Evolutionary conservation across 2,329 filamentous ascomycete genomes (phyloP).

Genomic region (Leptodontidium sp.): DNA sequence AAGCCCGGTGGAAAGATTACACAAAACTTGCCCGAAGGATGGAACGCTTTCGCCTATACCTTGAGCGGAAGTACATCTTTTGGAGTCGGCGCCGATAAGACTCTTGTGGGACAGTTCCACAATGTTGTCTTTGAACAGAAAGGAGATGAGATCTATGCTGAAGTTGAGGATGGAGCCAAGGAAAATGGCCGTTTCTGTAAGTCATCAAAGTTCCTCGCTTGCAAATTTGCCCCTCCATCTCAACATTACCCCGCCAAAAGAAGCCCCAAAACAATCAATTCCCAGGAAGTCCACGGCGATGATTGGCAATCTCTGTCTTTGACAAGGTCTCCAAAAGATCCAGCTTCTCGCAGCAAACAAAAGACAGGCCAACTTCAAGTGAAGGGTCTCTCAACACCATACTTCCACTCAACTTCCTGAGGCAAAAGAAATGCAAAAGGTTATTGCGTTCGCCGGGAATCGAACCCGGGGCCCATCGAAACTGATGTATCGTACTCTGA

Average conservation of each 20-base stretch:
- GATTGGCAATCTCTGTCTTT: too few relatives aligned
- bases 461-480: slow-evolving; percentile 46
- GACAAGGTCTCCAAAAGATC: too few relatives aligned
- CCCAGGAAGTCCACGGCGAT: too few relatives aligned
- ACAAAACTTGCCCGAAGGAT: slow-evolving; percentile 79
- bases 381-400: background rate
- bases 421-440: slow-evolving; percentile 20
- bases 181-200: slow-evolving; percentile 55
- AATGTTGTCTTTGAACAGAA: slow-evolving; percentile 87
- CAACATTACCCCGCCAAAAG: background rate
- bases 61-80: slow-evolving; percentile 77
- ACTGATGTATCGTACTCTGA: slow-evolving; percentile 19
- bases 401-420: slow-evolving; percentile 18
- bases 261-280: background rate
- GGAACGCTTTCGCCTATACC: slow-evolving; percentile 91
- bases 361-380: background rate
- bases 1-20: slow-evolving; percentile 79
- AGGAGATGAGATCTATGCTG: slow-evolving; percentile 78
- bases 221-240: background rate
- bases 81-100: slow-evolving; percentile 59
- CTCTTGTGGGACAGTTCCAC: slow-evolving; percentile 74
- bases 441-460: slow-evolving; percentile 43
- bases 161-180: slow-evolving; percentile 71
- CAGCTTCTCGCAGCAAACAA: background rate
- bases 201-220: slow-evolving; percentile 27